phyloP scores from a whole-genome alignment of 2,329 filamentous ascomycete species.

The Lachnellula occidentalis region DNA sequence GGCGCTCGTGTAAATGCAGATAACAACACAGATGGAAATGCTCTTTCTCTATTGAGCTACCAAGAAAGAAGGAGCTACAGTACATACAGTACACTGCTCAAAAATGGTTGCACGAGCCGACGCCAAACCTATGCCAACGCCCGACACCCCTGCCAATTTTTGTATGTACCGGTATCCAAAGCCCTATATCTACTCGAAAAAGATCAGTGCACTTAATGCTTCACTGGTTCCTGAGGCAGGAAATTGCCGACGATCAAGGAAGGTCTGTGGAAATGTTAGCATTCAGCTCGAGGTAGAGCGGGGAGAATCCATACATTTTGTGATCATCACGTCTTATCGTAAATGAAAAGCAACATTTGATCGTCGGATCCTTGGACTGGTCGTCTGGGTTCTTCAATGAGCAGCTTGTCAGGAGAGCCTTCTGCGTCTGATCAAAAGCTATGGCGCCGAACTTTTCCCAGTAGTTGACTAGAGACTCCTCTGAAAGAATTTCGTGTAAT shows the following conservation, averaged over 20 bases:
- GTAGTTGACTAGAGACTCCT: conserved; percentile 91
- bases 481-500: conserved; percentile 90
- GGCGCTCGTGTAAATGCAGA: neutral
- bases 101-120: neutral
- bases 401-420: conserved; percentile 91
- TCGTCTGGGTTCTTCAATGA: conserved; percentile 77
- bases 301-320: conserved; percentile 69
- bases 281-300: neutral
- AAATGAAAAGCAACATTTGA: conserved; percentile 96
- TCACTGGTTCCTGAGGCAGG: conserved; percentile 69
- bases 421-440: conserved; percentile 89
- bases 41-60: no score
- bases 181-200: conserved; percentile 20
- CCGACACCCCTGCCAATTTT: conserved; percentile 3
- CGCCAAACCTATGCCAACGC: neutral
- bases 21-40: no score
- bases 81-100: neutral
- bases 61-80: no score
- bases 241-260: conserved; percentile 97
- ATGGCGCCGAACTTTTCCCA: conserved; percentile 99
- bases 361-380: conserved; percentile 62
- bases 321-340: conserved; percentile 92
- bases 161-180: conserved; percentile 9
- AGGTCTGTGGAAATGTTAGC: conserved; percentile 51
- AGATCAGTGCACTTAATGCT: conserved; percentile 32